These are phyloP conservation scores for Rhodomyrtus psidioides DNA, from an alignment of 441 rosid species.

Conservation along the genomic window DNA sequence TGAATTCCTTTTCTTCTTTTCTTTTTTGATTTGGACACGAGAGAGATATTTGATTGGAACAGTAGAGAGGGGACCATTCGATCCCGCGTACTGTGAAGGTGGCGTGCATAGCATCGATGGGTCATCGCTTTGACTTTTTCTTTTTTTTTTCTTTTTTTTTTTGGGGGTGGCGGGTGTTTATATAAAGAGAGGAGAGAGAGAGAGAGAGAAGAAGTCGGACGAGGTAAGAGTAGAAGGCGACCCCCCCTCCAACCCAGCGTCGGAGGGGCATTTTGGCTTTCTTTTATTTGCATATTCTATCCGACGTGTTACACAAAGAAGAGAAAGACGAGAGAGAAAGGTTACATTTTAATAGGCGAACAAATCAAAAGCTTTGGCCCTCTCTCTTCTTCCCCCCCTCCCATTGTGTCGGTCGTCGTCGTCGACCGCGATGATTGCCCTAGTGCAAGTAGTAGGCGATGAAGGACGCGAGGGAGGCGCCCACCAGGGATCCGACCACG, in stretches of 20 bases:
- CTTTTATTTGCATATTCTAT: neutral
- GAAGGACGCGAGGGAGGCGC: conserved; percentile 19
- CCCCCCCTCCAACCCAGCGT: too few species aligned
- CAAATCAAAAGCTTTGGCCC: neutral
- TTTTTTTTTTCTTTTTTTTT: neutral
- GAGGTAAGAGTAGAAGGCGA: neutral
- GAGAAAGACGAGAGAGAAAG: neutral
- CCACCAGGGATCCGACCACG: conserved; percentile 10
- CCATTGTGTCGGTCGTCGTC: neutral
- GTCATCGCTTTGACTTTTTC: neutral
- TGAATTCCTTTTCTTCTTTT: too few species aligned
- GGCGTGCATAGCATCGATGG: neutral
- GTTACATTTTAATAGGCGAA: neutral
- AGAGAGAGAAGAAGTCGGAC: neutral
- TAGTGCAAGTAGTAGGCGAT: conserved; percentile 20
- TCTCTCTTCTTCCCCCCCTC: neutral
- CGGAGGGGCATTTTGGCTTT: neutral
- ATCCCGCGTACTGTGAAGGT: neutral
- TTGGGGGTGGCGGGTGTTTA: neutral
- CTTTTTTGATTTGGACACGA: neutral
- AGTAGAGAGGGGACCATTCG: neutral
- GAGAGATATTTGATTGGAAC: neutral
- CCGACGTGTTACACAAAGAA: too few species aligned
- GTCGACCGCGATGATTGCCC: neutral
- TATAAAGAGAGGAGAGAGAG: too few species aligned